Base-by-base conservation (phyloP, 306 rosid species). In the Quillaja saponaria region DNA sequence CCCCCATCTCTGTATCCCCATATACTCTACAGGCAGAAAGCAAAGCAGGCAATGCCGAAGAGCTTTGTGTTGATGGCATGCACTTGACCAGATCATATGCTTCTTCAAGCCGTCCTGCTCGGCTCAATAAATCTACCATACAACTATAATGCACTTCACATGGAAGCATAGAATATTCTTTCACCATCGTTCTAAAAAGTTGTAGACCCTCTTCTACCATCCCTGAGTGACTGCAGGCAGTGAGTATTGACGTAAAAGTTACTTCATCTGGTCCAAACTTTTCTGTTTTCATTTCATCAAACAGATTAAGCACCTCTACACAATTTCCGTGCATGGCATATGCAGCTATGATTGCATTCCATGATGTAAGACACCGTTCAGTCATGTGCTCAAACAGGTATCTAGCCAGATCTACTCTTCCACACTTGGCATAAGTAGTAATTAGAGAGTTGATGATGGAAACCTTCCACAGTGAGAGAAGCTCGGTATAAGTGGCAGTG, bases 221-320 rank as follows among this genome's bases (percentile, higher is more conserved):
- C 35, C 84, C 81, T 20, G 84, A 67, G 66, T 82, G 87, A 57
- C 87, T 82, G 51, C 87, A 82, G 49, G 83, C 83, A 55, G 81
- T 67, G 69, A 82, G 83, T 38, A 82, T 33, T 8, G 83, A 82
- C 13, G 83, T 82, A 38, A 82, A 78, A 66, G 83, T 78, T 48
- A 78, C 38, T 47, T 68, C 77, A 68, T 78, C 81, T 6, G 87
- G 83, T 49, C 12, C 53, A 51, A 75, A 28, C 13, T 72, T 51
- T 9, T 34, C 37, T 3, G 64, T 50, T 64, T 78, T 75, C 87
- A 82, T 82, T 49, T 51, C 63, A 34, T 78, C 74, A 18, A 78
- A 78, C 25, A 82, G 63, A 70, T 60, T 62, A 5, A 82, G 69
- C 34, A 67, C 79, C 63, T 82, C 72, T 8, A 0, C n/a, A 42